phyloP scores from a whole-genome alignment of 306 rosid species.

The Trichosanthes cucumerina region DNA sequence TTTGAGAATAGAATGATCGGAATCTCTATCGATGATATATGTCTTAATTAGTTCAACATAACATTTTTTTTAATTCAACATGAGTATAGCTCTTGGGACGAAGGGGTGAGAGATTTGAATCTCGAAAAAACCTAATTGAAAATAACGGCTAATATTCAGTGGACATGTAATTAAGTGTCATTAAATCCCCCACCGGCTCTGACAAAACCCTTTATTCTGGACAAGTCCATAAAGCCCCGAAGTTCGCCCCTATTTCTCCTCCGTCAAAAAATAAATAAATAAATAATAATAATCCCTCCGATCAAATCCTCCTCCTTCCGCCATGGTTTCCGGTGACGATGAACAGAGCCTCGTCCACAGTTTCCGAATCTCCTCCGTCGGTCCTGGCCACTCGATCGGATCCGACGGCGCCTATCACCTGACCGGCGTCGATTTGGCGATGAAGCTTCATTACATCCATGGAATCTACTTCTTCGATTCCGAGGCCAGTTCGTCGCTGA shows the following conservation, averaged over 20 bases:
- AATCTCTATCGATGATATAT: too few species aligned
- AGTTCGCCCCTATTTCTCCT: too few species aligned
- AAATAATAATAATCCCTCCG: neutral
- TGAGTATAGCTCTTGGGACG: too few species aligned
- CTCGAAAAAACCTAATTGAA: too few species aligned
- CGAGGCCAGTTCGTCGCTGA: slow-evolving; percentile 5
- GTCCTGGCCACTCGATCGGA: slow-evolving; percentile 29
- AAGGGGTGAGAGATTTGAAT: too few species aligned
- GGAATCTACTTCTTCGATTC: slow-evolving; percentile 41
- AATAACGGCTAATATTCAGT: neutral
- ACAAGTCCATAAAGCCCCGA: neutral
- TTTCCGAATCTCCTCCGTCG: slow-evolving; percentile 51
- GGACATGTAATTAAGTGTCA: neutral
- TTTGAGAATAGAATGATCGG: too few species aligned
- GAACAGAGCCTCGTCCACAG: slow-evolving; percentile 24
- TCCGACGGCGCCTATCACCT: slow-evolving; percentile 30
- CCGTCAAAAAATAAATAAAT: neutral
- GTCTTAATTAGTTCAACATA: too few species aligned
- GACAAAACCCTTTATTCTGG: neutral
- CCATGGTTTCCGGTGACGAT: slow-evolving; percentile 29
- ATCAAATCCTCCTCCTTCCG: neutral
- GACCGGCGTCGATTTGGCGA: slow-evolving; percentile 50
- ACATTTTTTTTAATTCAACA: too few species aligned
- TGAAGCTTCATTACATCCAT: slow-evolving; percentile 72
- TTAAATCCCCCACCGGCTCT: neutral